Conservation (phyloP, 2,329 filamentous ascomycete species). For the Microdochium nivale region DNA sequence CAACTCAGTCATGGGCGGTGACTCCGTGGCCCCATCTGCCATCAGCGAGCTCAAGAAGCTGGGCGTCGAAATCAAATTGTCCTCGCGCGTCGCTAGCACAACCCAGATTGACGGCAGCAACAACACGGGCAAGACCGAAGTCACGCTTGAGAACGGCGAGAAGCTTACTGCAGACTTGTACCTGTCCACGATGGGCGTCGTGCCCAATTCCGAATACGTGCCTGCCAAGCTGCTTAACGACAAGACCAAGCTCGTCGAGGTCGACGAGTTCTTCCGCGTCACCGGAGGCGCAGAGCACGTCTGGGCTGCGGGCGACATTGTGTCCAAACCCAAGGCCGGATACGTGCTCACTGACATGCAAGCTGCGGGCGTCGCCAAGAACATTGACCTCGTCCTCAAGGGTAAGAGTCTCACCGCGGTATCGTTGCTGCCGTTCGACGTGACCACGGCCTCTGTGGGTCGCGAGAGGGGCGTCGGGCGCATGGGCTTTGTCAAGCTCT, state of each 20-base stretch:
- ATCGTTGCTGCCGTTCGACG: slow-evolving; percentile 39
- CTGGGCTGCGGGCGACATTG: slow-evolving; percentile 46
- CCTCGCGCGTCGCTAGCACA: slow-evolving; percentile 26
- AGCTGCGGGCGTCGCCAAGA: slow-evolving; percentile 44
- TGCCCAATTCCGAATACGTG: slow-evolving; percentile 46
- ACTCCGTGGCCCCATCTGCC: slow-evolving; percentile 31
- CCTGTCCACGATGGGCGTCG: slow-evolving; percentile 45
- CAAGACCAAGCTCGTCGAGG: slow-evolving; percentile 30
- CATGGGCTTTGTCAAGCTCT: slow-evolving; percentile 35
- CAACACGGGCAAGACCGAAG: slow-evolving; percentile 34
- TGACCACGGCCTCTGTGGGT: slow-evolving; percentile 38
- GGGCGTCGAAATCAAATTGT: slow-evolving; percentile 36
- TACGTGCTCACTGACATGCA: slow-evolving; percentile 35
- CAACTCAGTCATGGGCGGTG: slow-evolving; percentile 32
- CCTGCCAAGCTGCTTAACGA: slow-evolving; percentile 33
- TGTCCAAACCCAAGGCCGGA: slow-evolving; percentile 37
- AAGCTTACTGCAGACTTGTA: slow-evolving; percentile 45
- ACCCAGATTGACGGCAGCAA: slow-evolving; percentile 7
- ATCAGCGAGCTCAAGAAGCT: slow-evolving; percentile 42
- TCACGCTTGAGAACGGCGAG: slow-evolving; percentile 36
- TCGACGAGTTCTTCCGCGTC: slow-evolving; percentile 43
- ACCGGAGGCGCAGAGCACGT: slow-evolving; percentile 29
- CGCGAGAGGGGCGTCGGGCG: slow-evolving; percentile 41
- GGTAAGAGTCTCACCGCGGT: slow-evolving; percentile 33
- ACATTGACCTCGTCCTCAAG: slow-evolving; percentile 38